A percentile compares a stretch with the other conserved stretches of the same genome.
Conservation (phyloP, 1,139 yeast species). For the Taphrina sp. region DNA sequence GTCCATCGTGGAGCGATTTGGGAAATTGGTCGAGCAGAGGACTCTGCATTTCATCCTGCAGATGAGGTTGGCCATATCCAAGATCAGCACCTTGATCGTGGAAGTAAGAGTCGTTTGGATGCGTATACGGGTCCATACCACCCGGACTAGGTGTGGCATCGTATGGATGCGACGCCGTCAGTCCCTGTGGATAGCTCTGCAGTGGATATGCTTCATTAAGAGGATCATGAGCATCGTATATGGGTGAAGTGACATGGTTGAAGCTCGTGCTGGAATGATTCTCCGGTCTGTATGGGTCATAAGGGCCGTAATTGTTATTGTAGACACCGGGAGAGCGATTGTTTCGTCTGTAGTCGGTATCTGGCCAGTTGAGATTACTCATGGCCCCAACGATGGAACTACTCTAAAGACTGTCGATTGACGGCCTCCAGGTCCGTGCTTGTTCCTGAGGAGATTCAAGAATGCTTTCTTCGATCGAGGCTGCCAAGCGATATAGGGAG, state of each 20-base stretch:
- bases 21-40: slow-evolving; percentile 21
- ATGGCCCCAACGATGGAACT: too few species aligned
- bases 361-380: neutral
- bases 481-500: too few species aligned
- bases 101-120: slow-evolving; percentile 20
- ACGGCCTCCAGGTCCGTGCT: too few species aligned
- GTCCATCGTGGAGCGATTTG: slow-evolving; percentile 16
- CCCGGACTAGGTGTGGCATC: slow-evolving; percentile 24
- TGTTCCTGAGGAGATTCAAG: too few species aligned
- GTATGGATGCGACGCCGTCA: slow-evolving; percentile 14
- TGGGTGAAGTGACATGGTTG: slow-evolving; percentile 2
- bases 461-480: too few species aligned
- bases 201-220: slow-evolving; percentile 24
- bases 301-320: slow-evolving; percentile 3
- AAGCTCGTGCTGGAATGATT: neutral
- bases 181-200: slow-evolving; percentile 19
- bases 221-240: slow-evolving; percentile 5
- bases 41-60: slow-evolving; percentile 13
- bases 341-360: neutral
- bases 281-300: slow-evolving; percentile 6
- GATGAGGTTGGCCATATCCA: slow-evolving; percentile 3
- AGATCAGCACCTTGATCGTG: slow-evolving; percentile 10
- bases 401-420: too few species aligned
- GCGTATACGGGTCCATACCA: slow-evolving; percentile 20
- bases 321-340: neutral